Conservation (phyloP, 345 rosid species). For the Hibiscus tridactylites region DNA sequence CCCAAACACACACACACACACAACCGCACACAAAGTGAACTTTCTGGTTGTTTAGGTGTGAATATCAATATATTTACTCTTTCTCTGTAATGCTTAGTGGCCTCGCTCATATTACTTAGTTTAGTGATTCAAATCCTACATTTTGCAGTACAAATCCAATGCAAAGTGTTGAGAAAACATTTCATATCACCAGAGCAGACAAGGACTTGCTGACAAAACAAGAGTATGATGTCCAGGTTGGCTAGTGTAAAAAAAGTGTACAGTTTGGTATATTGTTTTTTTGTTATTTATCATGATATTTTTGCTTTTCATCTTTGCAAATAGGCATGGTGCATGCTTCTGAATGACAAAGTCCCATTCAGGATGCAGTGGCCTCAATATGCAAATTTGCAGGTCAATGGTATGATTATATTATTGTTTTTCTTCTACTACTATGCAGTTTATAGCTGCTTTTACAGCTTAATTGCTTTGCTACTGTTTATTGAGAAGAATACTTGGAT, state of each 20-base stretch:
- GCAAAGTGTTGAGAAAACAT: slow-evolving; percentile 65
- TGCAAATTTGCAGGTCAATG: slow-evolving; percentile 90
- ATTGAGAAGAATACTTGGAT: not conserved
- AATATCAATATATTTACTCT: not conserved
- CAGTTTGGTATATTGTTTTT: not conserved
- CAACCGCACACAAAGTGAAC: not conserved
- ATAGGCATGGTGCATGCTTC: slow-evolving; percentile 99
- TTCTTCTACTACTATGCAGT: not conserved
- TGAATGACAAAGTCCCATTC: slow-evolving; percentile 87
- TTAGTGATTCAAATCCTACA: slow-evolving; percentile 16
- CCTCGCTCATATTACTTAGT: not conserved
- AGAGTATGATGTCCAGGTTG: slow-evolving; percentile 85
- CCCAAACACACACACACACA: no score
- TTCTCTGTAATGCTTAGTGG: not conserved
- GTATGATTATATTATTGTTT: slow-evolving; percentile 29
- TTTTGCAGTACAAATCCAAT: slow-evolving; percentile 62
- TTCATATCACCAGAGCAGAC: slow-evolving; percentile 65
- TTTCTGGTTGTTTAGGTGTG: not conserved
- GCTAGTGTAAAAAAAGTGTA: slow-evolving; percentile 2
- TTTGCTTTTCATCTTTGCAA: slow-evolving; percentile 9
- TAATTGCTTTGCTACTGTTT: not conserved
- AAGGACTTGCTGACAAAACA: slow-evolving; percentile 61
- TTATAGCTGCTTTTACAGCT: not conserved
- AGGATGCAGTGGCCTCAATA: slow-evolving; percentile 99
- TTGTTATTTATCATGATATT: slow-evolving; percentile 6